Conservation (phyloP, 2,329 filamentous ascomycete genomes). For the Neurospora crassa region DNA sequence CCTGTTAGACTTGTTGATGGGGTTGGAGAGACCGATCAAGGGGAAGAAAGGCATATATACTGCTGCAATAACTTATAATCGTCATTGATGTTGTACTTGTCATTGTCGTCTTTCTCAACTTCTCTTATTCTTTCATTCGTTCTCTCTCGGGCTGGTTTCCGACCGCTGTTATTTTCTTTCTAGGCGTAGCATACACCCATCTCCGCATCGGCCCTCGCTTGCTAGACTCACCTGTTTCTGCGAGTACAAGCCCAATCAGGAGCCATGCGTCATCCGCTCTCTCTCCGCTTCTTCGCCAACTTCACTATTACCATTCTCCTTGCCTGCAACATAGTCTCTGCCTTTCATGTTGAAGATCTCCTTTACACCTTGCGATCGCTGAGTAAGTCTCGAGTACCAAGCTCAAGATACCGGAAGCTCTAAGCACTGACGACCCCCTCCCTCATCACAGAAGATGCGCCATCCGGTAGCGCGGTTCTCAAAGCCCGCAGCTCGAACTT, state of each 20-base stretch:
- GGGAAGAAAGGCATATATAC: background rate
- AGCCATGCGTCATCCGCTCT: background rate
- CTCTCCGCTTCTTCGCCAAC: background rate
- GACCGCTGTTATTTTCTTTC: background rate
- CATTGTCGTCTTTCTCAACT: background rate
- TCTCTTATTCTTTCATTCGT: background rate
- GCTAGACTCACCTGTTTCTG: background rate
- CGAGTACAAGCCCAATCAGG: background rate
- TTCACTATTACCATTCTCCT: background rate
- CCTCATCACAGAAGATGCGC: background rate
- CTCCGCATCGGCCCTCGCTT: background rate
- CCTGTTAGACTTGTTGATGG: background rate
- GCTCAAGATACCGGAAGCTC: background rate
- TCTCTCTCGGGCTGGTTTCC: background rate
- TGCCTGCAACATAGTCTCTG: background rate
- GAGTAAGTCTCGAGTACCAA: background rate
- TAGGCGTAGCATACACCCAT: background rate
- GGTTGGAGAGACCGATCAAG: background rate
- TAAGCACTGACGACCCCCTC: background rate
- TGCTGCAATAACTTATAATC: background rate
- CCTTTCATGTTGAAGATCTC: background rate
- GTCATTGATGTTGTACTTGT: background rate
- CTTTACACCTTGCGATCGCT: background rate
- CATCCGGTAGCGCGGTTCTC: background rate
- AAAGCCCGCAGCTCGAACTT: background rate